Evolutionary conservation across 805 yeast species (phyloP), one percentile per base, ranked within the genome.

Genomic region (Cyberlindnera galapagoensis): DNA sequence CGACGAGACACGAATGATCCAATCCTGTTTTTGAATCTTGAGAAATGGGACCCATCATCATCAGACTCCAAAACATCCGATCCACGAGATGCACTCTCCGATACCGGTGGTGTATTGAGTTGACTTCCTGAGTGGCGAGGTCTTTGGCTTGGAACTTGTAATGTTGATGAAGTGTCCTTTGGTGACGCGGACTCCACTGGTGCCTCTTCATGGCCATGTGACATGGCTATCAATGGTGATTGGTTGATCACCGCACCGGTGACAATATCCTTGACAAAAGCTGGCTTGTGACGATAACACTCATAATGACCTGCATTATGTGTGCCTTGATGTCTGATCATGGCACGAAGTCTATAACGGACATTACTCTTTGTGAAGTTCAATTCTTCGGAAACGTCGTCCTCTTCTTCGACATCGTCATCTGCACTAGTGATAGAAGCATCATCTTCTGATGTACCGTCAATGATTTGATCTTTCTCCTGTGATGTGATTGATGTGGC

Each of bases 301-400:
- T 88, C 95, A 52, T 87, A 88, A 51, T 88, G 97, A 1, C 97
- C 97, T 26, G 76, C 72, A 14, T 77, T 69, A 56, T 88, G 97
- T 2, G 90, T 76, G 0, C 98, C 98, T 28, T 78, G 74, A 53
- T 92, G 97, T 43, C 87, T 71, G 13, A 92, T 76, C 40, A 85
- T 62, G 0, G 96, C 81, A 40, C 69, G 71, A 22, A 92, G 63
- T 38, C 63, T 62, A 53, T 84, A 87, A 24, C 60, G 67, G 38
- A 59, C 57, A 46, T 40, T 57, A 36, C 32, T 37, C 21, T 40
- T 60, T 48, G 51, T 42, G 24, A 39, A 20, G 24, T 47, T 43
- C 19, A 50, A 31, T 18, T 48, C 51, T 8, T 47, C 57, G 13
- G 42, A 37, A 2, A 34, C 9, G 4, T 46, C 52, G 19, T 42